Evolutionary conservation across 257 asterid species (phyloP).

Genomic region (Handroanthus guayacan): DNA sequence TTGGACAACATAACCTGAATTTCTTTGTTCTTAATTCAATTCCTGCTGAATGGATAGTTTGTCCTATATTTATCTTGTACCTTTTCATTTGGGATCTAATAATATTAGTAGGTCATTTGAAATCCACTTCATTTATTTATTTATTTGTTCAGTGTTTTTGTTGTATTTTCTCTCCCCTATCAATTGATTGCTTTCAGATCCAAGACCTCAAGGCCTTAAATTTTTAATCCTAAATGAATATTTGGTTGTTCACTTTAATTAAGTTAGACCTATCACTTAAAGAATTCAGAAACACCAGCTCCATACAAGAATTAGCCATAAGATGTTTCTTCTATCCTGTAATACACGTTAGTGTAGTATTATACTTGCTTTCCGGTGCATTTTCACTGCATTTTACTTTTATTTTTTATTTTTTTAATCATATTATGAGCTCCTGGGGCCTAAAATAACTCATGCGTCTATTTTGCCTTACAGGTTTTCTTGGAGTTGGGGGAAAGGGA

Average conservation of each 20-base stretch:
- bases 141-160: slow-evolving; percentile 15
- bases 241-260: background rate
- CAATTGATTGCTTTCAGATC: slow-evolving; percentile 24
- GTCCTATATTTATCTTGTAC: background rate
- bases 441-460: slow-evolving; percentile 18
- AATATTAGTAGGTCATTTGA: background rate
- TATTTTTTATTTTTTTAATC: background rate
- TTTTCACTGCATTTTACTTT: slow-evolving; percentile 13
- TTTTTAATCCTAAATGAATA: slow-evolving; percentile 7
- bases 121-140: background rate
- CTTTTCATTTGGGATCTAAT: background rate
- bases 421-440: slow-evolving; percentile 26
- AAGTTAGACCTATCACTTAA: slow-evolving; percentile 17
- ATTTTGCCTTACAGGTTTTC: slow-evolving; percentile 70
- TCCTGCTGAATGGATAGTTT: background rate
- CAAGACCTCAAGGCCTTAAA: slow-evolving; percentile 8
- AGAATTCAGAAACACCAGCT: slow-evolving; percentile 21
- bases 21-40: background rate
- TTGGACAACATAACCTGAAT: slow-evolving; percentile 5
- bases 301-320: slow-evolving; percentile 19
- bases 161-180: background rate
- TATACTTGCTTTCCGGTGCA: slow-evolving; percentile 27
- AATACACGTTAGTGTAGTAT: slow-evolving; percentile 12
- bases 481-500: slow-evolving; percentile 79
- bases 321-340: slow-evolving; percentile 11